These are phyloP conservation scores for Zygosaccharomyces rouxii DNA, from an alignment of 805 yeast species.

Conservation along the genomic window DNA sequence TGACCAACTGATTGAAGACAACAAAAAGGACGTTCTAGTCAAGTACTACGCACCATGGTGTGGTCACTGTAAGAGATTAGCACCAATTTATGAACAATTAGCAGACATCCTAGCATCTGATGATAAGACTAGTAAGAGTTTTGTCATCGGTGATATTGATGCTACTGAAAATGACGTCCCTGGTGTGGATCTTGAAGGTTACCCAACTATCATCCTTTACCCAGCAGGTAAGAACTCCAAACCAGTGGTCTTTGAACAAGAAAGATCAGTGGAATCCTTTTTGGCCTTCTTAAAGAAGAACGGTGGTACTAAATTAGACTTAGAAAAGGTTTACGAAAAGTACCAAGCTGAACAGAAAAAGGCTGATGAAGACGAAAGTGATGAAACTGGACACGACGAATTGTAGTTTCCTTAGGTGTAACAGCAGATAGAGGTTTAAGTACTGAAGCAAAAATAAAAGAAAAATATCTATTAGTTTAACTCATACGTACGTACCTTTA, in stretches of 20 bases:
- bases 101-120: constrained; percentile 62
- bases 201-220: constrained; percentile 87
- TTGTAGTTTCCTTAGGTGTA: constrained; percentile 16
- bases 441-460: neutral
- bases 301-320: constrained; percentile 64
- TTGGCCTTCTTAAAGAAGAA: constrained; percentile 65
- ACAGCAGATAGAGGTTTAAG: neutral
- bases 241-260: constrained; percentile 63
- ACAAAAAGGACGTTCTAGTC: constrained; percentile 66
- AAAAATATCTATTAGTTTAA: neutral
- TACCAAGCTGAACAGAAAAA: constrained; percentile 21
- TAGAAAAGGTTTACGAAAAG: constrained; percentile 33
- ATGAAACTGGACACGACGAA: constrained; percentile 32
- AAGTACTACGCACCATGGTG: constrained; percentile 98
- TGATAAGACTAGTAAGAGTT: constrained; percentile 45
- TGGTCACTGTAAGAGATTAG: constrained; percentile 90
- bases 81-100: constrained; percentile 83
- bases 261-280: constrained; percentile 69
- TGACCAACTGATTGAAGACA: constrained; percentile 57
- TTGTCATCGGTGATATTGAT: constrained; percentile 80
- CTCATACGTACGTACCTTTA: neutral
- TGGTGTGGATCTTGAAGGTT: constrained; percentile 74
- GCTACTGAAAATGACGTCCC: constrained; percentile 82
- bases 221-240: constrained; percentile 76
- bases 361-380: constrained; percentile 18